These are phyloP conservation scores for Epichloe festucae DNA, from an alignment of 2,329 filamentous ascomycete species.

Conservation along the genomic window DNA sequence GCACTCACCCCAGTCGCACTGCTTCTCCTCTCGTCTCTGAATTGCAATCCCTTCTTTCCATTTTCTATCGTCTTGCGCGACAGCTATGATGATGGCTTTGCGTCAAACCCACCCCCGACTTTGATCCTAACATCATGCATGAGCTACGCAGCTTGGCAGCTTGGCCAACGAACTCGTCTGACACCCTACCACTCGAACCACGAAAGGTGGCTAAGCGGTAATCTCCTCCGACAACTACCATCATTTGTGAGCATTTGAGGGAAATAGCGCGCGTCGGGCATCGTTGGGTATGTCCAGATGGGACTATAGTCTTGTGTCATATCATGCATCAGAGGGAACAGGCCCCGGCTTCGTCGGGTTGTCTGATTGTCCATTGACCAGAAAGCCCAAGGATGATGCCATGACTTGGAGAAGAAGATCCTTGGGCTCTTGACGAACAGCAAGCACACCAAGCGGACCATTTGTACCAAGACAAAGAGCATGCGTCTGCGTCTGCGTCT, in stretches of 20 bases:
- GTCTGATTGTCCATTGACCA: neutral
- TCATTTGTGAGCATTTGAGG: neutral
- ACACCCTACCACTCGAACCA: neutral
- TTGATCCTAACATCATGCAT: slow-evolving; percentile 2
- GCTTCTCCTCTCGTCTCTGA: neutral
- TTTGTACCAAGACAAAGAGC: neutral
- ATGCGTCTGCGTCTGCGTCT: neutral
- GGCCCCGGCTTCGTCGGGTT: neutral
- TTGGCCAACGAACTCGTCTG: neutral
- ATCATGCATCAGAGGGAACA: neutral
- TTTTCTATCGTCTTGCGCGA: neutral
- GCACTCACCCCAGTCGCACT: neutral
- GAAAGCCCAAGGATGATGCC: neutral
- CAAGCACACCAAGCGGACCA: neutral
- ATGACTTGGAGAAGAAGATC: neutral
- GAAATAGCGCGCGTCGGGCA: slow-evolving; percentile 3
- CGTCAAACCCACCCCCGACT: neutral
- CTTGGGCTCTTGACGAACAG: neutral
- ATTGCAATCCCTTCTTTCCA: too few species aligned
- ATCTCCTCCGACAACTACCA: neutral
- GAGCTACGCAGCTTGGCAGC: neutral
- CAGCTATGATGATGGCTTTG: neutral
- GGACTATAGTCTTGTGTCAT: neutral
- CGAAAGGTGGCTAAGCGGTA: neutral
- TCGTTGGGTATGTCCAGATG: slow-evolving; percentile 2